phyloP scores from a whole-genome alignment of 164 flowering plant genomes.

The Houttuynia cordata region DNA sequence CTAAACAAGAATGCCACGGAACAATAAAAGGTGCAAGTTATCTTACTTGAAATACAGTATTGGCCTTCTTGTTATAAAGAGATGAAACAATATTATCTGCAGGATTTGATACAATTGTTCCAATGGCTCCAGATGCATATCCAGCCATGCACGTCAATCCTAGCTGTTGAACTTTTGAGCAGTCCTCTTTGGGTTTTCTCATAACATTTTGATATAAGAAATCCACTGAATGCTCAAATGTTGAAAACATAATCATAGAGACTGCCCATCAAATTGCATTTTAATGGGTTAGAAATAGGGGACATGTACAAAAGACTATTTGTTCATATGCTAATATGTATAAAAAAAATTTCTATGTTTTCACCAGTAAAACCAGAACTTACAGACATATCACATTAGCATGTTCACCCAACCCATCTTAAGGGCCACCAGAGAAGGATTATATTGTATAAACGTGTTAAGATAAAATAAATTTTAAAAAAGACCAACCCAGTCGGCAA shows the following conservation, averaged over 20 bases:
- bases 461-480: too few relatives aligned
- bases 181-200: conserved; percentile 59
- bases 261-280: conserved; percentile 31
- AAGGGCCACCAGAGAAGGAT: too few relatives aligned
- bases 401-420: too few relatives aligned
- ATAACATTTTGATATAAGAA: conserved; percentile 35
- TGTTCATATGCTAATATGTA: too few relatives aligned
- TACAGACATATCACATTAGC: too few relatives aligned
- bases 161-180: conserved; percentile 75
- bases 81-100: conserved; percentile 73
- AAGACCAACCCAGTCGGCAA: too few relatives aligned
- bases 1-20: background rate
- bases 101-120: conserved; percentile 67
- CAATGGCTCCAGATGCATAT: conserved; percentile 75
- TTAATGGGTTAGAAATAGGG: background rate
- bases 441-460: too few relatives aligned
- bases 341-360: too few relatives aligned
- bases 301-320: too few relatives aligned
- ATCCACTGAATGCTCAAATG: conserved; percentile 89
- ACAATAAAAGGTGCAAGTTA: too few relatives aligned
- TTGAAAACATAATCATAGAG: conserved; percentile 77
- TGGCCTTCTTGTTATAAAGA: conserved; percentile 62
- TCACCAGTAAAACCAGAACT: too few relatives aligned
- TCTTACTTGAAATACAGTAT: conserved; percentile 42
- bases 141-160: conserved; percentile 86